Percentiles rank a stretch among this genome's conserved stretches.
Conservation (phyloP, 305 asterid species). For the Lippia alba region DNA sequence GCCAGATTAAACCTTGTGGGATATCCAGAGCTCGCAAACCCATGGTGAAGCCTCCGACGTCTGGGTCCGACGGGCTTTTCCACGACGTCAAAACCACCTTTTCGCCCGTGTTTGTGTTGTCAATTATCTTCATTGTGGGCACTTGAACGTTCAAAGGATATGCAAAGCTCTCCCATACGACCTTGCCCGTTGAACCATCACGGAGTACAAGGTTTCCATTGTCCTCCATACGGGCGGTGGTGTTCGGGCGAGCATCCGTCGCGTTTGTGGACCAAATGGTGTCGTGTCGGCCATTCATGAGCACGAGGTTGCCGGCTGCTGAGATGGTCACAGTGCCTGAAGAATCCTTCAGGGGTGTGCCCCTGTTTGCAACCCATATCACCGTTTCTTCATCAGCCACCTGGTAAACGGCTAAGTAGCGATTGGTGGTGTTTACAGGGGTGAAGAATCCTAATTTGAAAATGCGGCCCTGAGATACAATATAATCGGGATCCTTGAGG, state of each 20-base stretch:
- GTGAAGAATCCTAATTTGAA: constrained; percentile 47
- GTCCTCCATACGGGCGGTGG: constrained; percentile 33
- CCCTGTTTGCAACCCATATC: constrained; percentile 49
- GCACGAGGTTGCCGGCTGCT: constrained; percentile 33
- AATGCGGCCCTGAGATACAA: not conserved
- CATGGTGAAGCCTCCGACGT: constrained; percentile 35
- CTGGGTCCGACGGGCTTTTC: constrained; percentile 38
- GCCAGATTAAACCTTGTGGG: constrained; percentile 37
- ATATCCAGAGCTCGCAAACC: constrained; percentile 36
- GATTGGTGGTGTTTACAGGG: constrained; percentile 38
- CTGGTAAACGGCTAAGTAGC: constrained; percentile 43
- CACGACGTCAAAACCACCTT: constrained; percentile 41
- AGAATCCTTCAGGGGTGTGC: constrained; percentile 36
- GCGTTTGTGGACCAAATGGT: constrained; percentile 40
- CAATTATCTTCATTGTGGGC: constrained; percentile 33
- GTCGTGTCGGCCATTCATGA: constrained; percentile 17
- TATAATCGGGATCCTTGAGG: constrained; percentile 29
- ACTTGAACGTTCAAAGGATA: constrained; percentile 35
- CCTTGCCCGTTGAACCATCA: constrained; percentile 19
- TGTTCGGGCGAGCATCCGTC: not conserved
- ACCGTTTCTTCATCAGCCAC: constrained; percentile 28
- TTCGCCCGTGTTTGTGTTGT: constrained; percentile 31
- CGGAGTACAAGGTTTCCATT: constrained; percentile 52
- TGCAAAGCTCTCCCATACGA: constrained; percentile 50
- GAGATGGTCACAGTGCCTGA: constrained; percentile 31